Evolutionary conservation across 257 asterid species (phyloP).

Genomic region (Solanum piurae): DNA sequence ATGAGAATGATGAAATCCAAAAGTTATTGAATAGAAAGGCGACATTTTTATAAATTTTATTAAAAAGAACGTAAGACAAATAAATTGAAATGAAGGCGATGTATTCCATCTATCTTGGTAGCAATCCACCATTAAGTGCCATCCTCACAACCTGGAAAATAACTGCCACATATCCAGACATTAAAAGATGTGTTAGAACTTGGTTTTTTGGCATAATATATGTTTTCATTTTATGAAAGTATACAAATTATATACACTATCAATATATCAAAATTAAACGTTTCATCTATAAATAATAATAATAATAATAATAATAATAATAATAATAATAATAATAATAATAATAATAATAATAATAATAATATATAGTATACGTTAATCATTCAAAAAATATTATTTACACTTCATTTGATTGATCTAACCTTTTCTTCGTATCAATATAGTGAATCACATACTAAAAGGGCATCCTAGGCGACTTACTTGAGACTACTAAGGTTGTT

Average conservation of each 20-base stretch:
- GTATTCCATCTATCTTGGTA: slow-evolving; percentile 1
- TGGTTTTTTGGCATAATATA: neutral
- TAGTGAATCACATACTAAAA: neutral
- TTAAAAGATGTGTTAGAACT: neutral
- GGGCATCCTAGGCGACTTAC: neutral
- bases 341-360: no score
- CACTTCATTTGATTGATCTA: neutral
- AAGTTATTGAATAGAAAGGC: neutral
- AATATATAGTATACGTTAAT: neutral
- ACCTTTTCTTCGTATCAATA: neutral
- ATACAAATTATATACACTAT: neutral
- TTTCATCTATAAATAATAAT: neutral
- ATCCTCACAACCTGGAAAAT: slow-evolving; percentile 54
- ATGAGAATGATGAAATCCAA: neutral
- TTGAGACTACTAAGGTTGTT: neutral
- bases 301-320: no score
- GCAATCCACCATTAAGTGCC: slow-evolving; percentile 40
- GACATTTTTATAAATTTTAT: neutral
- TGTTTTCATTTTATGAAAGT: neutral
- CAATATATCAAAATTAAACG: neutral
- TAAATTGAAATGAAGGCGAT: neutral
- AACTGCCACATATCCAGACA: slow-evolving; percentile 18
- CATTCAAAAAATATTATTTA: neutral
- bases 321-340: no score
- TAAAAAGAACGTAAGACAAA: neutral